Percentiles rank a stretch among this genome's conserved stretches.
These are phyloP conservation scores for Cyclotella kingstonii DNA, from an alignment of 108 stramenopile species.

Conservation along the genomic window DNA sequence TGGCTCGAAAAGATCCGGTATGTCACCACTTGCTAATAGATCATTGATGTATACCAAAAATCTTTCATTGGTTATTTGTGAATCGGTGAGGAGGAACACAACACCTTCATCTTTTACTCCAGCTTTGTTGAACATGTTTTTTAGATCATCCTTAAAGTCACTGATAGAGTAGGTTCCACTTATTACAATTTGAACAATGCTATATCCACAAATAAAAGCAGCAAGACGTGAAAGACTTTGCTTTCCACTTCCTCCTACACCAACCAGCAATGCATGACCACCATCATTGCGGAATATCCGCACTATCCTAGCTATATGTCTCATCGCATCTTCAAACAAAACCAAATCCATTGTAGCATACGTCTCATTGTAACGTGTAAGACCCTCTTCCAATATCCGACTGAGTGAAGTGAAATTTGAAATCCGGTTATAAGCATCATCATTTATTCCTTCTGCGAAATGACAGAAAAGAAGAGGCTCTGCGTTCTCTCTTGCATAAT, in stretches of 20 bases:
- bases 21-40: slow-evolving; percentile 67
- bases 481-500: slow-evolving; percentile 47
- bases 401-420: slow-evolving; percentile 25
- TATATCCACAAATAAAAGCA: slow-evolving; percentile 69
- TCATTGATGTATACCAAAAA: slow-evolving; percentile 80
- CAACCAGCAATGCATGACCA: slow-evolving; percentile 74
- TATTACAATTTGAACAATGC: slow-evolving; percentile 67
- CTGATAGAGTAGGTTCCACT: slow-evolving; percentile 62
- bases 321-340: slow-evolving; percentile 71
- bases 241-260: slow-evolving; percentile 81
- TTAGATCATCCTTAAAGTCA: slow-evolving; percentile 83
- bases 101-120: slow-evolving; percentile 79
- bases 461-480: slow-evolving; percentile 57
- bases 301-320: slow-evolving; percentile 65
- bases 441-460: slow-evolving; percentile 49
- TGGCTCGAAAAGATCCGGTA: slow-evolving; percentile 71
- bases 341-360: slow-evolving; percentile 67
- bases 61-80: slow-evolving; percentile 78
- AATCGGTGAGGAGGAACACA: slow-evolving; percentile 73
- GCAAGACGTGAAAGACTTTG: slow-evolving; percentile 69
- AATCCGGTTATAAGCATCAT: slow-evolving; percentile 48
- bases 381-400: slow-evolving; percentile 30
- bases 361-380: slow-evolving; percentile 57
- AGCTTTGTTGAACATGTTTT: slow-evolving; percentile 71
- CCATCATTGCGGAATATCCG: slow-evolving; percentile 62